A percentile compares a stretch with the other conserved stretches of the same genome.
phyloP scores from a whole-genome alignment of 805 yeast genomes.

The Saccharomyces kudriavzevii region DNA sequence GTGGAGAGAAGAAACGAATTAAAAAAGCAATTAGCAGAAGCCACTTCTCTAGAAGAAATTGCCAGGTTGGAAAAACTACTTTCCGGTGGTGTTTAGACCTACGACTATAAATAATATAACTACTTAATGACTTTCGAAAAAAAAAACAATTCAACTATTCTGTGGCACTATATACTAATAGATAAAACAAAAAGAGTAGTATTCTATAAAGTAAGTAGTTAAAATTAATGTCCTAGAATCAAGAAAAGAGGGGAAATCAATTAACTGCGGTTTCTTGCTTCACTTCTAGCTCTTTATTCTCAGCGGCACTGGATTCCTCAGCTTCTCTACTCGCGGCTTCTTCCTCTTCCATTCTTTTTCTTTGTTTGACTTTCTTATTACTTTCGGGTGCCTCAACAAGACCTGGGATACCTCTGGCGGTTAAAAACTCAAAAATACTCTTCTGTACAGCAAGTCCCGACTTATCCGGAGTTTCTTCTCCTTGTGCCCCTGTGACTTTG shows the following conservation, averaged over 20 bases:
- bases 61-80: constrained; percentile 56
- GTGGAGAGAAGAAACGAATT: constrained; percentile 46
- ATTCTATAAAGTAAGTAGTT: neutral
- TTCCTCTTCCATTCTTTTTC: constrained; percentile 7
- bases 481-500: constrained; percentile 44
- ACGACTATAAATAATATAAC: neutral
- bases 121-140: neutral
- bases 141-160: neutral
- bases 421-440: constrained; percentile 35
- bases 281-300: neutral
- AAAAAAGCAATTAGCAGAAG: constrained; percentile 46
- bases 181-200: neutral
- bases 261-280: neutral
- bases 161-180: neutral
- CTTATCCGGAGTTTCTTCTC: constrained; percentile 29
- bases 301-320: neutral
- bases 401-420: constrained; percentile 35
- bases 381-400: constrained; percentile 2
- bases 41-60: constrained; percentile 67
- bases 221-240: neutral
- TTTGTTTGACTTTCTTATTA: neutral
- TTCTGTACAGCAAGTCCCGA: constrained; percentile 25
- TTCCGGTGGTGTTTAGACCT: constrained; percentile 24
- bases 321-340: constrained; percentile 11
- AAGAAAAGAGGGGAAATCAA: neutral